Conservation (phyloP, 2,329 filamentous ascomycete genomes). For the Samsoniella hepiali region DNA sequence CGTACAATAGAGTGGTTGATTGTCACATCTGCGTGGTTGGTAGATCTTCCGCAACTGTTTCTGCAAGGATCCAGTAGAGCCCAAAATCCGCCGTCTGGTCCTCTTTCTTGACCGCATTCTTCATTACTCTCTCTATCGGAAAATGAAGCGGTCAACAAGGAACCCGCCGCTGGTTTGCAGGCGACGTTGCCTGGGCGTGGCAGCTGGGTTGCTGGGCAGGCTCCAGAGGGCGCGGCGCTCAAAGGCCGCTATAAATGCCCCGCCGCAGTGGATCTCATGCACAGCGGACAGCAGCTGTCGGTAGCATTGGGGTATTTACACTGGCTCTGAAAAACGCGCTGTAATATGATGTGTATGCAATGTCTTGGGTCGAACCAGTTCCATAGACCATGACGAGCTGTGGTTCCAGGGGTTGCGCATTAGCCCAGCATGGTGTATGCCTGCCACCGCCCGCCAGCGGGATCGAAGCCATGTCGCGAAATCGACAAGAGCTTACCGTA, state of each 20-base stretch:
- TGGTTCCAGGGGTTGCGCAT: background rate
- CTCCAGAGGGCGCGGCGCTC: conserved; percentile 7
- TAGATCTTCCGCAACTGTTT: background rate
- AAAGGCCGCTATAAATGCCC: conserved; percentile 9
- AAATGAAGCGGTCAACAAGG: conserved; percentile 11
- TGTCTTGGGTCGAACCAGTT: background rate
- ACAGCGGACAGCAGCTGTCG: conserved; percentile 1
- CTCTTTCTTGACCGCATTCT: conserved; percentile 10
- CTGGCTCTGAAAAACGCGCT: background rate
- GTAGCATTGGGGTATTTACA: background rate
- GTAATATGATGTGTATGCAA: background rate
- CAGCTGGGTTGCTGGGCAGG: background rate
- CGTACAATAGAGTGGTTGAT: no score
- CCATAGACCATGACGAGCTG: background rate
- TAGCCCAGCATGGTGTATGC: background rate
- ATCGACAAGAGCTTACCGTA: background rate
- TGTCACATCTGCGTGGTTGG: background rate
- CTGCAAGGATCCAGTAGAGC: background rate
- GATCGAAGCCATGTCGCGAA: background rate
- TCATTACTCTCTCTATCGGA: background rate
- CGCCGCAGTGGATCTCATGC: conserved; percentile 16
- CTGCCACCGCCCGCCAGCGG: background rate
- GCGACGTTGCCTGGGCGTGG: background rate
- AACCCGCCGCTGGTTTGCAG: background rate
- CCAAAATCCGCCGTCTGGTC: background rate